These are phyloP conservation scores for Gamarada debralockiae DNA, from an alignment of 495 filamentous ascomycete species.

Conservation along the genomic window DNA sequence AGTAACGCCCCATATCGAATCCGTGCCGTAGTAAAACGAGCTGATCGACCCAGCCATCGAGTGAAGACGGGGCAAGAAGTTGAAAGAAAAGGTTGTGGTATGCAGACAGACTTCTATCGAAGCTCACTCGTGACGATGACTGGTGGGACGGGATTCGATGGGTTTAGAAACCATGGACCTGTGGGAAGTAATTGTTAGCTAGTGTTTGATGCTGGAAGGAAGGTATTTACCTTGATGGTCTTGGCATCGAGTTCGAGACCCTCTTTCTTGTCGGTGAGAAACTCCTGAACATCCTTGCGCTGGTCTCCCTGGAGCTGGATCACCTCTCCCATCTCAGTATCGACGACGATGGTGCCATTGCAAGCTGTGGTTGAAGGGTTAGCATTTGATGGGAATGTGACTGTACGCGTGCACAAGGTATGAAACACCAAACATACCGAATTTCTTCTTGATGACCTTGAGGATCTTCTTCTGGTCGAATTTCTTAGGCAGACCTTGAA, in stretches of 20 bases:
- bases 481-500: conserved; percentile 96
- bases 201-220: not conserved
- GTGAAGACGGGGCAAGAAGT: conserved; percentile 23
- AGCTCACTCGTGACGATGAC: conserved; percentile 20
- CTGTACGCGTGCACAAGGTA: not conserved
- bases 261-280: conserved; percentile 91
- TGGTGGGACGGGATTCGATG: conserved; percentile 29
- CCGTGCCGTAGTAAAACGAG: conserved; percentile 28
- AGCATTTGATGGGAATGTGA: not conserved
- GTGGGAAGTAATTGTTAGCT: conserved; percentile 1
- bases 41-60: conserved; percentile 25
- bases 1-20: conserved; percentile 29
- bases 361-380: conserved; percentile 58
- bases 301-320: conserved; percentile 99
- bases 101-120: conserved; percentile 24
- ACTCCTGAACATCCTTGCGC: conserved; percentile 97
- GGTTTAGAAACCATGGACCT: conserved; percentile 78
- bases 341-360: conserved; percentile 99
- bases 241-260: conserved; percentile 89
- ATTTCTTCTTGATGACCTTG: conserved; percentile 99
- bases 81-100: conserved; percentile 13
- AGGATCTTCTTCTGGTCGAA: conserved; percentile 99
- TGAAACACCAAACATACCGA: conserved; percentile 57
- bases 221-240: conserved; percentile 80
- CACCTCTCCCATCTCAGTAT: conserved; percentile 98